phyloP scores from a whole-genome alignment of 2,329 filamentous ascomycete genomes.

The Fusarium beomiforme region DNA sequence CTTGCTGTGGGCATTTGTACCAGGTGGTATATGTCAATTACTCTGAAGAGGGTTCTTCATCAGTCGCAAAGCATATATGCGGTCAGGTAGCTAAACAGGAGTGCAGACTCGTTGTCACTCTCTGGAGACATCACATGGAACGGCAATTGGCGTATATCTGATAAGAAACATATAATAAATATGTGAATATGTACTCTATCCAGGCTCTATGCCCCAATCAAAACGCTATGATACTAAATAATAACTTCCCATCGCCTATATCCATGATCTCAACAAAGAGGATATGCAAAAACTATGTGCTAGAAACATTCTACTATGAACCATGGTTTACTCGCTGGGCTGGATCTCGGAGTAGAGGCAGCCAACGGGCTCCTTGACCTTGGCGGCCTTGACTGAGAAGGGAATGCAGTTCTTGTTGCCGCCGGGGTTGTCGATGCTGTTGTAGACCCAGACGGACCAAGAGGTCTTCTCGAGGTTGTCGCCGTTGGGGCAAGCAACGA shows the following conservation, averaged over 20 bases:
- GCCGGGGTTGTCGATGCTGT: slow-evolving; percentile 48
- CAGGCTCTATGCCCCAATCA: background rate
- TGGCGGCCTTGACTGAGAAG: slow-evolving; percentile 47
- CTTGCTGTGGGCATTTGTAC: background rate
- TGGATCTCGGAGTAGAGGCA: slow-evolving; percentile 49
- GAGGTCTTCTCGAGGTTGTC: slow-evolving; percentile 41
- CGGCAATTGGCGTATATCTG: background rate
- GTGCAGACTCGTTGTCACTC: background rate
- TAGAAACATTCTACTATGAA: background rate
- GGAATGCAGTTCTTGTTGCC: slow-evolving; percentile 51
- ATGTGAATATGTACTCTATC: slow-evolving; percentile 15
- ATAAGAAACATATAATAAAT: background rate
- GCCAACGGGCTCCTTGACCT: slow-evolving; percentile 45
- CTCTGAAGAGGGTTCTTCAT: background rate
- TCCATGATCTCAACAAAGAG: background rate
- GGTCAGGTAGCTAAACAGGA: rapidly evolving
- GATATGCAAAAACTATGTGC: background rate
- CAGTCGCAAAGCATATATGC: background rate
- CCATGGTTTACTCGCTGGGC: slow-evolving; percentile 2
- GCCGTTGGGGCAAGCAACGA: slow-evolving; percentile 64
- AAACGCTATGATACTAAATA: slow-evolving; percentile 13
- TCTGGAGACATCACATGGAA: background rate
- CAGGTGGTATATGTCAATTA: background rate
- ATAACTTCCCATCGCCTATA: background rate
- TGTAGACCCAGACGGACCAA: slow-evolving; percentile 53